Base-by-base conservation (phyloP, 495 filamentous ascomycete species). In the Chlorociboria aeruginascens region DNA sequence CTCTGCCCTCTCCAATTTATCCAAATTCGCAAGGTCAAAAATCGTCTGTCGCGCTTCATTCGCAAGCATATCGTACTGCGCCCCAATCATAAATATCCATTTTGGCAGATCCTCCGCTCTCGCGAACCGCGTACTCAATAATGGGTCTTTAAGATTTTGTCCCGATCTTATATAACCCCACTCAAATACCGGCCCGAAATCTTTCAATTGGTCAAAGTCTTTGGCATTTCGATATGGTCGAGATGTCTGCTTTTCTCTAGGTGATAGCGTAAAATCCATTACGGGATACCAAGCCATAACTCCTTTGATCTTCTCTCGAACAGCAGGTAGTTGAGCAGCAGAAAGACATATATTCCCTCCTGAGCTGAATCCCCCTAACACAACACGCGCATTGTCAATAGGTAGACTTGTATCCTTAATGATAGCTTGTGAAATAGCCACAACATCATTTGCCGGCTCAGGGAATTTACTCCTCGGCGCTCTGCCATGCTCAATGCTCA, bases 341-440 rank as follows among this genome's bases (percentile, higher is more conserved):
- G 58, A 58, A 0, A 67, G 52, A 2, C 58, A 53, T 6, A 68
- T 50, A 36, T 62, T 63, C 1, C 53, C 65, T 14, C 65, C 65
- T 16, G 63, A 62, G 46, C 60, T 63, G 52, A 66, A 68, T 14
- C 65, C 65, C 13, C 65, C 65, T 13, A 68, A 56, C 0, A 45
- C 54, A 7, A 66, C 55, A 7, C 52, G 46, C 0, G 20, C 32
- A n/a, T 49, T 49, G 30, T 62, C 55, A 40, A 62, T 49, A 3
- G 60, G 60, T 11, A 62, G 45, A 37, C 28, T 48, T 20, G 16
- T 33, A 49, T 62, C 60, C 9, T 44, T 34, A 14, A 61, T 28
- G 25, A 61, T 33, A 7, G 46, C 55, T 0, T 42, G 32, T 16
- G 39, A 47, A 30, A 63, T 43, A 7, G 50, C 61, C 13, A 48